Evolutionary conservation across 2,329 filamentous ascomycete genomes (phyloP).

Genomic region (Trichoderma harzianum): DNA sequence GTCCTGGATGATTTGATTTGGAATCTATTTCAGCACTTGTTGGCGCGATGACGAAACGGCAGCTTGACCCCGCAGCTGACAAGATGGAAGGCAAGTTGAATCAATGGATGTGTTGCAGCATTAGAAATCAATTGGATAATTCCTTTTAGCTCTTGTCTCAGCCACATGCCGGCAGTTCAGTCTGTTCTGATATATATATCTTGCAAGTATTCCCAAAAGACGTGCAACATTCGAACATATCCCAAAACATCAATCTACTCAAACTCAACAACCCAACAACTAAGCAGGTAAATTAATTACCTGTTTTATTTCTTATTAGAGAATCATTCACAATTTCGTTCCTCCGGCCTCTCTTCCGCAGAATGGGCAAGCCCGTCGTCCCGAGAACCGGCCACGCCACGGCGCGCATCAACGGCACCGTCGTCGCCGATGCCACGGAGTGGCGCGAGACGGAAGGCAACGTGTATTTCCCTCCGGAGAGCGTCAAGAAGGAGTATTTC

Average conservation of each 20-base stretch:
- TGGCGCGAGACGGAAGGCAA: constrained; percentile 58
- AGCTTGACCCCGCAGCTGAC: constrained; percentile 11
- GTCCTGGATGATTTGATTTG: not conserved
- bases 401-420: constrained; percentile 47
- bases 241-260: not conserved
- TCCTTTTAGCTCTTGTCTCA: not conserved
- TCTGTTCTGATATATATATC: not conserved
- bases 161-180: not conserved
- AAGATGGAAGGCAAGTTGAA: not conserved
- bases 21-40: not conserved
- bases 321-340: not conserved
- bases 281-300: not conserved
- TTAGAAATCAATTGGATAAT: not conserved
- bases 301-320: not conserved
- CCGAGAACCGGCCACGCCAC: constrained; percentile 32
- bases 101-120: not conserved
- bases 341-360: not conserved
- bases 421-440: constrained; percentile 49
- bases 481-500: constrained; percentile 45
- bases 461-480: constrained; percentile 51
- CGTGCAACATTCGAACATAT: not conserved
- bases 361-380: constrained; percentile 16
- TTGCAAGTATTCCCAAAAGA: not conserved
- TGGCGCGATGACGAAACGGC: not conserved
- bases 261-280: not conserved